phyloP scores from a whole-genome alignment of 768 basidiomycete species.

The Rickenella mellea region DNA sequence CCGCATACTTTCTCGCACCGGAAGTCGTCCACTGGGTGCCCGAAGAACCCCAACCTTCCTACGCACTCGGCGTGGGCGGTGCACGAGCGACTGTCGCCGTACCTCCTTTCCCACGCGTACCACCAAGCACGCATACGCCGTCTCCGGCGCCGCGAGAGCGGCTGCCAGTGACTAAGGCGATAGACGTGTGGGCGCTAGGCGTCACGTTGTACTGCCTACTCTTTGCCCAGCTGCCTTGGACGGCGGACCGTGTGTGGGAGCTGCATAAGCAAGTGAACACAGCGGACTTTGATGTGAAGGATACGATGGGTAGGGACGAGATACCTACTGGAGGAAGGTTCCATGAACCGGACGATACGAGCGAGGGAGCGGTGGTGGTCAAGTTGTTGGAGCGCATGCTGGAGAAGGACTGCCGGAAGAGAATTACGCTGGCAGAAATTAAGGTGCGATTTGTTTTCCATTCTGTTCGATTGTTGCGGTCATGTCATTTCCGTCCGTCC shows the following conservation, averaged over 20 bases:
- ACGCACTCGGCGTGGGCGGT: conserved; percentile 3
- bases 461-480: conserved; percentile 11
- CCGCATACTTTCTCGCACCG: conserved; percentile 93
- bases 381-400: conserved; percentile 67
- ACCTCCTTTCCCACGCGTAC: conserved; percentile 13
- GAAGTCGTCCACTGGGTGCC: conserved; percentile 70
- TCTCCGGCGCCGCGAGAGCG: conserved; percentile 18
- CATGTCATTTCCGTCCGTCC: conserved; percentile 21
- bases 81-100: background rate
- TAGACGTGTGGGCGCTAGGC: conserved; percentile 97
- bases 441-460: conserved; percentile 47
- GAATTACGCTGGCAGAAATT: conserved; percentile 73
- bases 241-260: conserved; percentile 53
- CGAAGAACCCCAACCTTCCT: conserved; percentile 3
- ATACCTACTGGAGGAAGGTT: conserved; percentile 56
- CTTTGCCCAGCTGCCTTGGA: conserved; percentile 76
- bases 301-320: conserved; percentile 62
- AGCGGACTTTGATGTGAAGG: conserved; percentile 59
- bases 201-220: conserved; percentile 92
- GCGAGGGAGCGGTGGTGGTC: conserved; percentile 56
- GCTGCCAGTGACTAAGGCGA: conserved; percentile 77
- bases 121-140: conserved; percentile 17
- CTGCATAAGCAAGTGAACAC: conserved; percentile 76
- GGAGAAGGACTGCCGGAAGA: conserved; percentile 65
- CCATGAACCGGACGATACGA: conserved; percentile 25